Percentiles rank a stretch among this genome's conserved stretches.
These are phyloP conservation scores for Cryphonectria carpinicola DNA, from an alignment of 2,329 filamentous ascomycete species.

Conservation along the genomic window DNA sequence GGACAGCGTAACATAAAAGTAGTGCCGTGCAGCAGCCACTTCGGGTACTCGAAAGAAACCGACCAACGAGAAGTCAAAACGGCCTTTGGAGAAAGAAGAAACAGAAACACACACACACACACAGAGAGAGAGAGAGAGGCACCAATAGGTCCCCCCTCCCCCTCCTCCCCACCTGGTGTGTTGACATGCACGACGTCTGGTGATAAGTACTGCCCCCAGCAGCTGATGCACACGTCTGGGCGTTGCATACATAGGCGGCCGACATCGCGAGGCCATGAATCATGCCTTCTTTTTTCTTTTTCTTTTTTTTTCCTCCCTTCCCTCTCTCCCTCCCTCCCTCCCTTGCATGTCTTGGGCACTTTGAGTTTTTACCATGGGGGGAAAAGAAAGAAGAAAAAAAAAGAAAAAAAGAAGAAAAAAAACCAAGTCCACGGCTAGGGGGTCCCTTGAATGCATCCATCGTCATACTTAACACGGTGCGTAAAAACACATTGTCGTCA, in stretches of 20 bases:
- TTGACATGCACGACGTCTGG: slow-evolving; percentile 16
- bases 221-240: slow-evolving; percentile 5
- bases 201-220: slow-evolving; percentile 3
- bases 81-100: neutral
- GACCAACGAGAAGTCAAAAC: neutral
- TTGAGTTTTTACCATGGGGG: neutral
- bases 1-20: slow-evolving; percentile 12
- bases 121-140: neutral
- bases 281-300: neutral
- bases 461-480: neutral
- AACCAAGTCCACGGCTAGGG: neutral
- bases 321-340: too few relatives aligned
- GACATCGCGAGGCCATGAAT: neutral
- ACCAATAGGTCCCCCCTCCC: neutral
- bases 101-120: too few relatives aligned
- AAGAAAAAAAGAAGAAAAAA: neutral
- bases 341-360: neutral
- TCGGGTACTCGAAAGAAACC: slow-evolving; percentile 8
- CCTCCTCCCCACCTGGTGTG: neutral
- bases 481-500: neutral
- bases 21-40: neutral
- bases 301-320: too few relatives aligned
- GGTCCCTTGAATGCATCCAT: neutral
- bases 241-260: neutral
- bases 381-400: neutral